Base-by-base conservation (phyloP, 2,329 filamentous ascomycete species). In the Biscogniauxia marginata region DNA sequence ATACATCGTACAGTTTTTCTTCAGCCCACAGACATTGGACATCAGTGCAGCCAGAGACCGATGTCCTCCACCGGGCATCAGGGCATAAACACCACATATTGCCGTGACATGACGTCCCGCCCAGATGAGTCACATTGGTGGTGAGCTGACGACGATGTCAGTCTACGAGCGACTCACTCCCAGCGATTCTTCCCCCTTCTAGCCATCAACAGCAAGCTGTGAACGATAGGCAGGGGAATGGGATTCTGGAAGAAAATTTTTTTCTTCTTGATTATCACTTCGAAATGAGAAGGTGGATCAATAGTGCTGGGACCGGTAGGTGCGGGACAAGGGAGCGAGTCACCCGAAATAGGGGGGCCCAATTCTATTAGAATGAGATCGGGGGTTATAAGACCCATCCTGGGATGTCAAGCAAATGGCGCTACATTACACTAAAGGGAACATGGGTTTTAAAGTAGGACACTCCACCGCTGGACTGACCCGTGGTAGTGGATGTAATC, bases 401-500 rank as follows among this genome's bases (percentile, higher is more conserved):
- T 39, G 5, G 30, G n/a, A 39, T 39, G 30, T 39, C 30, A 39
- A 39, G 30, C 9, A 8, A 39, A 39, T 50, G 46, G 55, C 54
- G 56, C 63, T n/a, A n/a, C n/a, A n/a, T n/a, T n/a, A n/a, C n/a
- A n/a, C n/a, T 63, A 63, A 65, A 60, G 55, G 56, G 54, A 57
- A 43, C 60, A 62, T 62, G 60, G 58, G 50, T 60, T n/a, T 61
- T 50, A 51, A 47, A 49, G 54, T 52, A 54, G 49, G 48, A 13
- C 39, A 52, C 50, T 60, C 61, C 60, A 60, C 60, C 53, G 58
- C 56, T 72, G 67, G 67, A 66, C 61, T 59, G 69, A 73, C 70
- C 71, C 70, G 62, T 64, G 67, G 69, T 63, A 66, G 69, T 72
- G 71, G 70, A 54, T 64, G 65, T 71, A 73, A 68, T 68, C 60